Conservation (phyloP, 176 grass and related monocot genomes). For the Oryza meyeriana region DNA sequence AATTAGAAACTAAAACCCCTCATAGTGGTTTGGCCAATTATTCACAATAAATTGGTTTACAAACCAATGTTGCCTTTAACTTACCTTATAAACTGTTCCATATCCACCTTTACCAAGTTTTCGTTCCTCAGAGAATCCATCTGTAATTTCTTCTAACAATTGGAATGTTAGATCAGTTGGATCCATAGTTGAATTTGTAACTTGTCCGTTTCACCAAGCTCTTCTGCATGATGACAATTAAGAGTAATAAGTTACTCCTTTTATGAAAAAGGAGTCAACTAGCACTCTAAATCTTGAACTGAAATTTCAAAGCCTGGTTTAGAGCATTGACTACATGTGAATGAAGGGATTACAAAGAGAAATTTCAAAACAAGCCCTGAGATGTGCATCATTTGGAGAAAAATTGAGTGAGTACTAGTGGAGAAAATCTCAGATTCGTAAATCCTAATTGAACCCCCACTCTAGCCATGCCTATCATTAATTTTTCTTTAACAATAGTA, state of each 20-base stretch:
- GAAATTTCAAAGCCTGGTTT: not conserved
- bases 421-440: not conserved
- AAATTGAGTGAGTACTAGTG: not conserved
- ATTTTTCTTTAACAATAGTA: too few relatives aligned
- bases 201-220: not conserved
- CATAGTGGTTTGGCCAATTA: not conserved
- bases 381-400: not conserved
- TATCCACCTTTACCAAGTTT: conserved; percentile 29
- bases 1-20: not conserved
- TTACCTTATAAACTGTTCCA: conserved; percentile 40
- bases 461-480: too few relatives aligned
- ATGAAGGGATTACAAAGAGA: not conserved
- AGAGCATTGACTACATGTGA: not conserved
- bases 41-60: not conserved
- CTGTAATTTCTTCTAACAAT: conserved; percentile 10
- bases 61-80: not conserved
- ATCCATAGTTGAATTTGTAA: not conserved
- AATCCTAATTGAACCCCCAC: too few relatives aligned
- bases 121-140: not conserved
- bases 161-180: not conserved
- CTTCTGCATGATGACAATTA: not conserved
- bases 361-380: not conserved
- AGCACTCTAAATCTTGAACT: not conserved
- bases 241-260: not conserved
- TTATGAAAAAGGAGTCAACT: not conserved